phyloP scores from a whole-genome alignment of 176 grass and related monocot genomes.

The Aegilops umbellulata region DNA sequence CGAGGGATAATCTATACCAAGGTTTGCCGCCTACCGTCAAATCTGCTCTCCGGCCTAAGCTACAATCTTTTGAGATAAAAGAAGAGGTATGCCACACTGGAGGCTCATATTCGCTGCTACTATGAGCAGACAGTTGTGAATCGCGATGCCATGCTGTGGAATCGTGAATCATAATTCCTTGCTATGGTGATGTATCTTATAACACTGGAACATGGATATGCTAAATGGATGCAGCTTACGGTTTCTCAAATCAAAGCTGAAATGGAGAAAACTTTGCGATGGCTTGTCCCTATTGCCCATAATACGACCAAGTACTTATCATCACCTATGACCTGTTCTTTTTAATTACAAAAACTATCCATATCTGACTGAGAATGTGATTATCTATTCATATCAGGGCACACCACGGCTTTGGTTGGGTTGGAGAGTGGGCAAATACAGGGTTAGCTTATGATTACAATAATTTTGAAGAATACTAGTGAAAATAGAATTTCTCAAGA shows the following conservation, averaged over 20 bases:
- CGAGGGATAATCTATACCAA: slow-evolving; percentile 81
- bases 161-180: background rate
- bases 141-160: background rate
- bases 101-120: slow-evolving; percentile 19
- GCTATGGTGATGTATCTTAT: background rate
- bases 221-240: slow-evolving; percentile 68
- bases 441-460: slow-evolving; percentile 57
- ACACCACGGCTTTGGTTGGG: slow-evolving; percentile 92
- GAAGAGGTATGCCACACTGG: slow-evolving; percentile 65
- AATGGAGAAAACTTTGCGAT: slow-evolving; percentile 89
- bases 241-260: slow-evolving; percentile 82
- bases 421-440: slow-evolving; percentile 97
- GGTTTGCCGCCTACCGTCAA: slow-evolving; percentile 77
- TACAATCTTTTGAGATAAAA: slow-evolving; percentile 72
- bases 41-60: slow-evolving; percentile 61
- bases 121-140: background rate
- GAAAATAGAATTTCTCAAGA: slow-evolving; percentile 10
- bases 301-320: slow-evolving; percentile 86
- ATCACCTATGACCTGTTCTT: slow-evolving; percentile 14
- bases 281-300: slow-evolving; percentile 84
- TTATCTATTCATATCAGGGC: slow-evolving; percentile 66
- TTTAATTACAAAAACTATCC: background rate
- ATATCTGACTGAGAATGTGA: slow-evolving; percentile 26
- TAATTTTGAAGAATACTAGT: slow-evolving; percentile 20
- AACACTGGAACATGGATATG: slow-evolving; percentile 24